These are phyloP conservation scores for Penicillium riverlandense DNA, from an alignment of 495 filamentous ascomycete species.

Conservation along the genomic window DNA sequence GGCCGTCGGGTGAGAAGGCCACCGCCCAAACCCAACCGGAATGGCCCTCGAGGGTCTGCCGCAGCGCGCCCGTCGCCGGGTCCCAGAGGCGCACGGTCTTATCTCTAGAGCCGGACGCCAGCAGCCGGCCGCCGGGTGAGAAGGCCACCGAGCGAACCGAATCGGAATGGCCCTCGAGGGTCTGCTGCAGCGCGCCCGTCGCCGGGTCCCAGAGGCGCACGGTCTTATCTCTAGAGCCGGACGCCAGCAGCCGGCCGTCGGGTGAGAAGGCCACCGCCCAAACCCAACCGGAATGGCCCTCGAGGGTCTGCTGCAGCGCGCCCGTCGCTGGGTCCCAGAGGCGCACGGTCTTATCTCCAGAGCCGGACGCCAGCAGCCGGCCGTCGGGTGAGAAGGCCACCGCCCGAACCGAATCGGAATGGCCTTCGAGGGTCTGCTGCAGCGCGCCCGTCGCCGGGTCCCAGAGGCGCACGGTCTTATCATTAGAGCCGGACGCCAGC, in stretches of 20 bases:
- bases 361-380: conserved; percentile 20
- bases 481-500: conserved; percentile 19
- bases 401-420: conserved; percentile 8
- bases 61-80: conserved; percentile 8
- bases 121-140: conserved; percentile 15
- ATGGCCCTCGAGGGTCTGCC: conserved; percentile 13
- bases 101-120: conserved; percentile 24
- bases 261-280: conserved; percentile 10
- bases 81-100: conserved; percentile 25
- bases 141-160: conserved; percentile 16
- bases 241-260: conserved; percentile 10
- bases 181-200: conserved; percentile 10
- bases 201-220: conserved; percentile 16
- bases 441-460: conserved; percentile 9
- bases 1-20: conserved; percentile 12
- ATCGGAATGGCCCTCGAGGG: conserved; percentile 8
- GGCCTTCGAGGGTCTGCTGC: conserved; percentile 13
- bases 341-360: conserved; percentile 16
- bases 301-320: conserved; percentile 9
- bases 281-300: conserved; percentile 9
- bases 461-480: conserved; percentile 32
- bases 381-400: conserved; percentile 23
- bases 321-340: conserved; percentile 25
- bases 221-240: conserved; percentile 7
- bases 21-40: conserved; percentile 6